These are phyloP conservation scores for Raffaelea arxii DNA, from an alignment of 2,329 filamentous ascomycete species.

Conservation along the genomic window DNA sequence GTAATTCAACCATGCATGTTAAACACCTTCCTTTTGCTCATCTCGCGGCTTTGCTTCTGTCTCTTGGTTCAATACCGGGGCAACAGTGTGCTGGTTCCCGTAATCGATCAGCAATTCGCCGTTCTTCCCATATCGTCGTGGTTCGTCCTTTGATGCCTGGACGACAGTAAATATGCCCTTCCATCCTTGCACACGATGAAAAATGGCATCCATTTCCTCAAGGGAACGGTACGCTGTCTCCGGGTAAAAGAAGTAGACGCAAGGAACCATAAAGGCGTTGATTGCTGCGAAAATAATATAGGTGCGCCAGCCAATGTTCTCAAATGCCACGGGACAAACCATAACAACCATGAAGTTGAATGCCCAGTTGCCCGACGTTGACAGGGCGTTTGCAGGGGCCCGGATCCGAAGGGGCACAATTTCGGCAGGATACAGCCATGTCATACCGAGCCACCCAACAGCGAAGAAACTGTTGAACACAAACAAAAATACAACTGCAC, in stretches of 20 bases:
- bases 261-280: constrained; percentile 49
- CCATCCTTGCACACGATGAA: constrained; percentile 28
- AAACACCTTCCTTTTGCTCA: too few species aligned
- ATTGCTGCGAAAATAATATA: constrained; percentile 57
- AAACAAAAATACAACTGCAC: constrained; percentile 30
- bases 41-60: too few species aligned
- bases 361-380: constrained; percentile 47
- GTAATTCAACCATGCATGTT: too few species aligned
- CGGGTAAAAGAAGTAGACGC: constrained; percentile 53
- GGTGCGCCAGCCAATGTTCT: constrained; percentile 31
- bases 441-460: constrained; percentile 42
- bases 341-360: constrained; percentile 57
- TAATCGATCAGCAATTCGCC: constrained; percentile 44
- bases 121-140: constrained; percentile 47
- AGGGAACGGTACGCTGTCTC: constrained; percentile 55
- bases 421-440: constrained; percentile 51
- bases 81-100: constrained; percentile 15
- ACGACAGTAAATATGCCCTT: constrained; percentile 31
- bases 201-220: constrained; percentile 51
- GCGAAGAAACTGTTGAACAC: constrained; percentile 45
- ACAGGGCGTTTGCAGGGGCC: constrained; percentile 48
- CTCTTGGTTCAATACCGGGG: too few species aligned
- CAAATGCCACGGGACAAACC: constrained; percentile 41
- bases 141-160: constrained; percentile 33
- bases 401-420: constrained; percentile 41